Base-by-base conservation (phyloP, 1,139 yeast genomes). In the Diutina rugosa region DNA sequence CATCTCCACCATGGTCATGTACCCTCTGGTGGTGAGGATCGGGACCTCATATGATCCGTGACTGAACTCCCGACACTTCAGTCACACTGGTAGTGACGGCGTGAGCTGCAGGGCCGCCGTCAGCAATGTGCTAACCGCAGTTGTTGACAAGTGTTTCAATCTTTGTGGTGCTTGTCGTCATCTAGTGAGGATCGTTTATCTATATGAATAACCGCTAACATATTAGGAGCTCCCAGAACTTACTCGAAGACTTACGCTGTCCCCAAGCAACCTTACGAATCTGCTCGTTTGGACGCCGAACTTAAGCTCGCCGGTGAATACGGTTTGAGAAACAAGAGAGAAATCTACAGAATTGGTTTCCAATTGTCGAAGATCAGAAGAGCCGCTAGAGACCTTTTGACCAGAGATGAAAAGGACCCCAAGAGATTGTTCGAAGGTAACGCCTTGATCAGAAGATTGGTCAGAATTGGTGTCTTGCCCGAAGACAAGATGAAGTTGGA, bases 371-470 rank as follows among this genome's bases (percentile, higher is more conserved):
- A 93, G 87, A 93, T 93, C 77, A 93, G 99, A 85, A 90, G 99
- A 85, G 99, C 99, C 77, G 99, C 99, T 75, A 96, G 99, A 87
- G 98, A 95, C 76, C 85, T 93, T 74, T 87, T 93, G 80, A 93
- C 99, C 82, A 90, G 97, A 84, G 99, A 93, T 72, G 99, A 93
- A 84, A 93, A 93, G 86, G 99, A 93, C 81, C 97, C 97, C 84
- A 93, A 90, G 89, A 91, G 99, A 85, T 87, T 93, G 74, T 93
- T 93, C 84, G 99, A 93, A 82, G 99, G 99, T 88, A 93, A 93
- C 76, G 99, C 99, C 74, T 90, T 93, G 78, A 93, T 90, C 78
- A 85, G 95, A 85, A 90, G 97, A 84, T 86, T 90, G 74, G 97
- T 90, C 62, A 90, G 97, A 83, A 84, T 90, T 68, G 99, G 99